These are phyloP conservation scores for Dissophora ornata DNA, from an alignment of 192 early-diverging fungal species.

Conservation along the genomic window DNA sequence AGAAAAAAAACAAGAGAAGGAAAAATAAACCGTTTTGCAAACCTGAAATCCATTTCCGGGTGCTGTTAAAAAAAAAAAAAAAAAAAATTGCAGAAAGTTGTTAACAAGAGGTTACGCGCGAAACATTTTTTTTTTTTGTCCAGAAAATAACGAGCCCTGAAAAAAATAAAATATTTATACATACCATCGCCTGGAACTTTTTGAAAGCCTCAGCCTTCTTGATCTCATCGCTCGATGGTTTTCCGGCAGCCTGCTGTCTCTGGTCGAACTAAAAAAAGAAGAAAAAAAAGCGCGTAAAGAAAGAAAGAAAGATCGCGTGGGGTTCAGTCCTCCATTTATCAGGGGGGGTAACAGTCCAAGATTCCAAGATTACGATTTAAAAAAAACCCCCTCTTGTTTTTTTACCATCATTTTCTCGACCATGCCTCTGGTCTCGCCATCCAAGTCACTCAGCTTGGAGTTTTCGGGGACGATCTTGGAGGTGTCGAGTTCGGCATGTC, in stretches of 20 bases:
- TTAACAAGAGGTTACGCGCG: not conserved
- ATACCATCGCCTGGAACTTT: conserved; percentile 74
- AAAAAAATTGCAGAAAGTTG: not conserved
- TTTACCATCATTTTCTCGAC: conserved; percentile 96
- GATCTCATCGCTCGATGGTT: conserved; percentile 81
- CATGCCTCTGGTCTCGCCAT: conserved; percentile 92
- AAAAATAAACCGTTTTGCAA: conserved; percentile 1
- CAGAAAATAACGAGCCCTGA: not conserved
- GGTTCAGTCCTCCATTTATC: too few species aligned
- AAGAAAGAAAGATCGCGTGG: not conserved
- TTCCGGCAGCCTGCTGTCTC: conserved; percentile 81
- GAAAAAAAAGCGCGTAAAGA: not conserved
- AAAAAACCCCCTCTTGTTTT: too few species aligned
- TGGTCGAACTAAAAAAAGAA: conserved; percentile 81
- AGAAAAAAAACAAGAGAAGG: too few species aligned
- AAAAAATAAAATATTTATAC: not conserved
- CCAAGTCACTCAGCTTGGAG: conserved; percentile 85
- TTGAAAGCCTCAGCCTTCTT: conserved; percentile 81
- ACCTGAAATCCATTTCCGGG: conserved; percentile 75
- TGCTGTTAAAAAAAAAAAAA: conserved; percentile 36
- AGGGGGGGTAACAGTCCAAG: too few species aligned
- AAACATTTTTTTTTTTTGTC: too few species aligned
- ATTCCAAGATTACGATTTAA: too few species aligned
- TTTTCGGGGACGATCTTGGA: conserved; percentile 91
- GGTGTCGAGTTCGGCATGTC: conserved; percentile 88